These are phyloP conservation scores for Schizopora paradoxa DNA, from an alignment of 1,284 basidiomycete genomes.

Conservation along the genomic window DNA sequence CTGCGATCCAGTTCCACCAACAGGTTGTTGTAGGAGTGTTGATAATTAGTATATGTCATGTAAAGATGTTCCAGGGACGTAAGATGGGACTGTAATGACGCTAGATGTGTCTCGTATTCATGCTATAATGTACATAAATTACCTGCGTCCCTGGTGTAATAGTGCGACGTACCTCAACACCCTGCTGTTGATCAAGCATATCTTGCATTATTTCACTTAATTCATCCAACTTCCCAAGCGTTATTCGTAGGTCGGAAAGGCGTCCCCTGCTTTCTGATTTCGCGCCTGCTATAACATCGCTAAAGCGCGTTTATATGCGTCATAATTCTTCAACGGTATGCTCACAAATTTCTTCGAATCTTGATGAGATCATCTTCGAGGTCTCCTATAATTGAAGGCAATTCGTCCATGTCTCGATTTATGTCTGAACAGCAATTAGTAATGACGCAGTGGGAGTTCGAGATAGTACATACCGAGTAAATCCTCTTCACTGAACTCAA, in stretches of 20 bases:
- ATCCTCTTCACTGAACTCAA: slow-evolving; percentile 60
- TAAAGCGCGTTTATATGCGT: slow-evolving; percentile 1
- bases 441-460: slow-evolving; percentile 5
- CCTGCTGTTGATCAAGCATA: slow-evolving; percentile 63
- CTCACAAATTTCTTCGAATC: slow-evolving; percentile 54
- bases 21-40: slow-evolving; percentile 64
- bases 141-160: neutral
- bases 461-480: slow-evolving; percentile 45
- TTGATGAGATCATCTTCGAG: slow-evolving; percentile 50
- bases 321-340: too few relatives aligned
- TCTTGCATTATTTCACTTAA: slow-evolving; percentile 72
- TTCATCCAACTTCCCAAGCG: slow-evolving; percentile 63
- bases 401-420: slow-evolving; percentile 69
- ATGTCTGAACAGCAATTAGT: slow-evolving; percentile 43
- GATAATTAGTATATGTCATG: slow-evolving; percentile 58
- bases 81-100: slow-evolving; percentile 53
- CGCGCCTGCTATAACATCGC: too few relatives aligned
- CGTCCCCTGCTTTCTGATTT: slow-evolving; percentile 41
- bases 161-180: slow-evolving; percentile 48
- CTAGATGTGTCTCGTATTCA: slow-evolving; percentile 49
- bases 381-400: slow-evolving; percentile 66
- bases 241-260: slow-evolving; percentile 41
- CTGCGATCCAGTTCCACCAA: slow-evolving; percentile 69
- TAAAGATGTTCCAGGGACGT: slow-evolving; percentile 57
- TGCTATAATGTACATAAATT: slow-evolving; percentile 29